phyloP scores from a whole-genome alignment of 441 rosid species.

The Monsonia emarginata region DNA sequence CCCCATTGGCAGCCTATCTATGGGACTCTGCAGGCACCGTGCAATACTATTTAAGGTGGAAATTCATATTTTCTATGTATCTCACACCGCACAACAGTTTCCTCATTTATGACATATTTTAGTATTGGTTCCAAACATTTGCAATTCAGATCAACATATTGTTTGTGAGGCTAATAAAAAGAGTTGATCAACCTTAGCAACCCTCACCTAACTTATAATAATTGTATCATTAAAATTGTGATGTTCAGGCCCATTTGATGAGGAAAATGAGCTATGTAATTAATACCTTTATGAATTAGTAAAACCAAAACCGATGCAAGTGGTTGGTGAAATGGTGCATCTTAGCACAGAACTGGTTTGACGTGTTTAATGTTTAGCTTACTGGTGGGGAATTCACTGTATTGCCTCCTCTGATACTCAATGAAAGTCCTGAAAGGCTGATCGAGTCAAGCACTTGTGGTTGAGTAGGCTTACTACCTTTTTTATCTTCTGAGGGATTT shows the following conservation, averaged over 20 bases:
- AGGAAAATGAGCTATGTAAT: neutral
- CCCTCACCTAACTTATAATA: neutral
- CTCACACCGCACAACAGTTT: no score
- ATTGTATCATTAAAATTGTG: no score
- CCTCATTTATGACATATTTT: neutral
- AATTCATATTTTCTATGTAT: no score
- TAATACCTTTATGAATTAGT: neutral
- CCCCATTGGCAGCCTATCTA: slow-evolving; percentile 73
- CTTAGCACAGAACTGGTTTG: no score
- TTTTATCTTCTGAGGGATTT: neutral
- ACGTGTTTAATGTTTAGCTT: no score
- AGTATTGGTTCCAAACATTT: neutral
- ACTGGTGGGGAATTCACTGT: neutral
- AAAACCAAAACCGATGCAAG: neutral
- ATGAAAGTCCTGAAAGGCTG: no score
- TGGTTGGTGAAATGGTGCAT: no score
- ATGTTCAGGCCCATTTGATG: neutral
- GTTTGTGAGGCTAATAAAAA: no score
- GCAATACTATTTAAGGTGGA: slow-evolving; percentile 84
- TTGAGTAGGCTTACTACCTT: neutral
- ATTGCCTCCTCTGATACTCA: no score
- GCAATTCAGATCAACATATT: no score
- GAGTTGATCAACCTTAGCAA: neutral
- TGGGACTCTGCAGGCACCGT: slow-evolving; percentile 89
- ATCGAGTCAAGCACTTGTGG: neutral